Evolutionary conservation across 805 yeast genomes (phyloP).

Genomic region (Metschnikowia anglica): DNA sequence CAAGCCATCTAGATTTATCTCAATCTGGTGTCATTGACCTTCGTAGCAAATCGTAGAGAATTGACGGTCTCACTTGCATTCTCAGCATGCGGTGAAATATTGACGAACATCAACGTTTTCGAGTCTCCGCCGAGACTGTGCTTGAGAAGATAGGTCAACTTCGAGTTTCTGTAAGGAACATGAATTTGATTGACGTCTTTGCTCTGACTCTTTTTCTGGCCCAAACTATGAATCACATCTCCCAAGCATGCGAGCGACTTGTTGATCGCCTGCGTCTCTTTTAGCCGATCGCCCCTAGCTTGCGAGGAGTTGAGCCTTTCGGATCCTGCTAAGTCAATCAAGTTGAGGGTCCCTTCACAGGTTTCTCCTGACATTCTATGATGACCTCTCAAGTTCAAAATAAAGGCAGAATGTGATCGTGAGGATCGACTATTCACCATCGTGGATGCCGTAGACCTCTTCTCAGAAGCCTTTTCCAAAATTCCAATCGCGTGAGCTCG

Average conservation of each 20-base stretch:
- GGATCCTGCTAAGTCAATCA: conserved; percentile 93
- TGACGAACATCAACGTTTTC: conserved; percentile 91
- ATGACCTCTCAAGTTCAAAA: conserved; percentile 56
- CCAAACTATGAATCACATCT: conserved; percentile 78
- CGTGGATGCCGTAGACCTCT: conserved; percentile 80
- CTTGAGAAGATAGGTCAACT: conserved; percentile 78
- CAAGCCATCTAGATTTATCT: neutral
- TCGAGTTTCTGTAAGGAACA: conserved; percentile 68
- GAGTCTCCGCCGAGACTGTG: conserved; percentile 82
- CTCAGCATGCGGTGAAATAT: conserved; percentile 63
- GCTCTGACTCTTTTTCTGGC: conserved; percentile 34
- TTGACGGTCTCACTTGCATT: conserved; percentile 78
- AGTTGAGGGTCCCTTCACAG: conserved; percentile 52
- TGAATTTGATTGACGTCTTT: conserved; percentile 31
- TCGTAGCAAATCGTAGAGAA: conserved; percentile 85
- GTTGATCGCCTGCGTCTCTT: conserved; percentile 87
- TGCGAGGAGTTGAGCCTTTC: conserved; percentile 77
- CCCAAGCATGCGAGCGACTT: conserved; percentile 85
- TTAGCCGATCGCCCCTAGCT: conserved; percentile 74
- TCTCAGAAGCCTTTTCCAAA: conserved; percentile 53
- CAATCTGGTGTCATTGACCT: conserved; percentile 57
- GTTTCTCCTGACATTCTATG: conserved; percentile 49
- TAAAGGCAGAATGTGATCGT: conserved; percentile 85
- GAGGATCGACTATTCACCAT: conserved; percentile 81
- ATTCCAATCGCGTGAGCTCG: conserved; percentile 50